Percentiles rank a stretch among this genome's conserved stretches.
These are phyloP conservation scores for Phoma sp. DNA, from an alignment of 2,329 filamentous ascomycete genomes.

Conservation along the genomic window DNA sequence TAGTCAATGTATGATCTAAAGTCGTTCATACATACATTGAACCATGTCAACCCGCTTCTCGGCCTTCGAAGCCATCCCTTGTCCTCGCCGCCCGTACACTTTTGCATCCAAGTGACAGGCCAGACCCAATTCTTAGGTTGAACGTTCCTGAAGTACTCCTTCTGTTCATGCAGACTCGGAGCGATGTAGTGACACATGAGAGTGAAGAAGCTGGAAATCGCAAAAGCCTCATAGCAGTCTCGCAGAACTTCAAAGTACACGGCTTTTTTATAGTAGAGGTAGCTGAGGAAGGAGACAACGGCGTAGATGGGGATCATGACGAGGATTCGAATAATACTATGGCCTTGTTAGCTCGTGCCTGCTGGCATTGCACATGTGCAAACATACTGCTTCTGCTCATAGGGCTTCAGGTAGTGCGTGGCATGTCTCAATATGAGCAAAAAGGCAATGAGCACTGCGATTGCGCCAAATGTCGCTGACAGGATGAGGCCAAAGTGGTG, in stretches of 20 bases:
- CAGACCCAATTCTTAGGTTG: slow-evolving; percentile 74
- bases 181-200: slow-evolving; percentile 82
- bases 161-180: slow-evolving; percentile 78
- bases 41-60: slow-evolving; percentile 83
- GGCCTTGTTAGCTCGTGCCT: slow-evolving; percentile 17
- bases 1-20: slow-evolving; percentile 15
- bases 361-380: not conserved
- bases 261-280: slow-evolving; percentile 75
- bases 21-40: slow-evolving; percentile 64
- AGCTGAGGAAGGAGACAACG: slow-evolving; percentile 73
- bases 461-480: slow-evolving; percentile 58
- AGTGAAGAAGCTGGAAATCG: slow-evolving; percentile 85
- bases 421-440: slow-evolving; percentile 64
- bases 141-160: slow-evolving; percentile 77
- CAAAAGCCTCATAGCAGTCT: slow-evolving; percentile 89
- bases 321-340: slow-evolving; percentile 82
- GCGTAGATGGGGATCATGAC: slow-evolving; percentile 87
- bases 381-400: slow-evolving; percentile 64
- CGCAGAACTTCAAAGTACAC: slow-evolving; percentile 82
- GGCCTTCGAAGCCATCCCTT: slow-evolving; percentile 74
- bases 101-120: slow-evolving; percentile 73
- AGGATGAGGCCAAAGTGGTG: slow-evolving; percentile 63
- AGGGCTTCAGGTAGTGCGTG: slow-evolving; percentile 64
- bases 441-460: slow-evolving; percentile 59
- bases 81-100: slow-evolving; percentile 71